These are phyloP conservation scores for Nakaseomyces nivariensis DNA, from an alignment of 1,139 yeast species.

Conservation along the genomic window DNA sequence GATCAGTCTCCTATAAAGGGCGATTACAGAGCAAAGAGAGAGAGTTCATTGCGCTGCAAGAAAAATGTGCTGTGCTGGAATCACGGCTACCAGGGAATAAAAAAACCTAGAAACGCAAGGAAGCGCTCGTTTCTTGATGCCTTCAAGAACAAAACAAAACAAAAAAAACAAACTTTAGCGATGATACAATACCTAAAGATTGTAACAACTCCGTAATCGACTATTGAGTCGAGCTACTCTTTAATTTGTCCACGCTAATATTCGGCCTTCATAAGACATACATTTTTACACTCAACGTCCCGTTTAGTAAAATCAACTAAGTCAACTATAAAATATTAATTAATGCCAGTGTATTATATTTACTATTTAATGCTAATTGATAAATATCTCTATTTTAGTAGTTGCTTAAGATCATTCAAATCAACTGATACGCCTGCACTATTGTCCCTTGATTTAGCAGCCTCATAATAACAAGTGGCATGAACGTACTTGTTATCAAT, in stretches of 20 bases:
- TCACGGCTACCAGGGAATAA: not conserved
- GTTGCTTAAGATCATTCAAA: conserved; percentile 17
- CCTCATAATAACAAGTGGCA: conserved; percentile 70
- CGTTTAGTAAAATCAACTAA: too few relatives aligned
- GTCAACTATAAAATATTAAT: not conserved
- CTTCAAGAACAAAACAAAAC: too few relatives aligned
- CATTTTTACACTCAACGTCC: too few relatives aligned
- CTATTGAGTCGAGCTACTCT: too few relatives aligned
- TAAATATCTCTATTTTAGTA: conserved; percentile 5
- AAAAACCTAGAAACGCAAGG: not conserved
- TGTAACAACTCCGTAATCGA: too few relatives aligned
- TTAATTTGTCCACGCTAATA: too few relatives aligned
- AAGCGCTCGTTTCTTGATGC: too few relatives aligned
- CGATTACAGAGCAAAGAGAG: not conserved
- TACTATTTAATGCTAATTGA: not conserved
- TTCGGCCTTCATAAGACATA: too few relatives aligned
- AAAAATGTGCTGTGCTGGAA: not conserved
- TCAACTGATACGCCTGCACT: conserved; percentile 12
- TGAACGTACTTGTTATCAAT: conserved; percentile 71
- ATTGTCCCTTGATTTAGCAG: conserved; percentile 33
- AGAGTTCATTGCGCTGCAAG: not conserved
- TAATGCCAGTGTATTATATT: not conserved
- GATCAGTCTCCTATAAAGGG: not conserved
- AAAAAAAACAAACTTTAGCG: too few relatives aligned
- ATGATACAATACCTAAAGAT: too few relatives aligned